These are phyloP conservation scores for Gossypium longicalyx DNA, from an alignment of 345 rosid genomes.

Conservation along the genomic window DNA sequence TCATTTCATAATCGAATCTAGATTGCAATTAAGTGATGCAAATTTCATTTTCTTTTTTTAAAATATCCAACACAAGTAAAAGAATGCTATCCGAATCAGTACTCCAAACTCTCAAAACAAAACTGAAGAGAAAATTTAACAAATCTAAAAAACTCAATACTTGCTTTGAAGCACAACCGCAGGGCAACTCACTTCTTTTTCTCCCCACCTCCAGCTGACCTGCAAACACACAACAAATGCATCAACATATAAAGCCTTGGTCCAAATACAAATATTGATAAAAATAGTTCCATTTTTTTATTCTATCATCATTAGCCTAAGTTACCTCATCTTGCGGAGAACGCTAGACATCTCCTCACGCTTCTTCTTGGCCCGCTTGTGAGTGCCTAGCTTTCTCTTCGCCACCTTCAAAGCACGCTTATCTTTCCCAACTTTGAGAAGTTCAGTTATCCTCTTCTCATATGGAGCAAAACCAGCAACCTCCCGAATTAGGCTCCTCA, in stretches of 20 bases:
- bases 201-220: constrained; percentile 35
- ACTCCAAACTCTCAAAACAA: neutral
- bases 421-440: constrained; percentile 53
- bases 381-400: constrained; percentile 51
- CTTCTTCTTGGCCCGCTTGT: constrained; percentile 59
- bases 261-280: neutral
- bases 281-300: neutral
- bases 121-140: neutral
- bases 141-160: neutral
- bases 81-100: neutral
- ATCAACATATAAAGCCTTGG: neutral
- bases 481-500: constrained; percentile 46
- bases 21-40: neutral
- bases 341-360: constrained; percentile 52
- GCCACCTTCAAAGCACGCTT: constrained; percentile 57
- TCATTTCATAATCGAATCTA: too few species aligned
- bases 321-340: constrained; percentile 49
- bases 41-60: neutral
- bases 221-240: constrained; percentile 6
- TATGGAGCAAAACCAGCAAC: constrained; percentile 62
- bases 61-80: neutral
- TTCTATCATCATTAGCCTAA: neutral
- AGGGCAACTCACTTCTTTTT: constrained; percentile 28
- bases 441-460: constrained; percentile 52
- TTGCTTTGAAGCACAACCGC: neutral